These are phyloP conservation scores for Prunus dulcis DNA, from an alignment of 306 rosid genomes.

Conservation along the genomic window DNA sequence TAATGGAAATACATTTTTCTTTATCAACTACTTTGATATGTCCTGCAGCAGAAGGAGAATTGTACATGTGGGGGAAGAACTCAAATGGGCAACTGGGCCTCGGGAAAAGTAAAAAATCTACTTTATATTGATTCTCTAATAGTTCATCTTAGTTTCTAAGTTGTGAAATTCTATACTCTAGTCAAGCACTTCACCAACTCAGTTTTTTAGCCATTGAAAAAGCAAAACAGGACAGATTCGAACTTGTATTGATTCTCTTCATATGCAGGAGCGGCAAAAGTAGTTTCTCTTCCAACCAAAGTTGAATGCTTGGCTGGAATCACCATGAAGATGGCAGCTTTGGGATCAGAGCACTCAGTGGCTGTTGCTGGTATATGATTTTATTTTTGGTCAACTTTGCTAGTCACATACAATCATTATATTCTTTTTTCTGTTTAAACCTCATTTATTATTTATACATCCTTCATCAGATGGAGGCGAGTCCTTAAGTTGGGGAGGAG, in stretches of 20 bases:
- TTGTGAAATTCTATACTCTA: slow-evolving; percentile 6
- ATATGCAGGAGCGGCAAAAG: slow-evolving; percentile 57
- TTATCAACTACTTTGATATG: neutral
- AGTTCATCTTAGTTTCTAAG: neutral
- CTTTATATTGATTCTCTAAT: slow-evolving; percentile 11
- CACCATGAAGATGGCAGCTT: slow-evolving; percentile 64
- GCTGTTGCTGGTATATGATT: slow-evolving; percentile 69
- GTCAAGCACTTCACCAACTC: neutral
- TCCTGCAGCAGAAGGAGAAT: slow-evolving; percentile 74
- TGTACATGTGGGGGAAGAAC: slow-evolving; percentile 91
- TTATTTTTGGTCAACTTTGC: neutral
- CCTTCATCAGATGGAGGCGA: slow-evolving; percentile 70
- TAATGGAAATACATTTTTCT: neutral
- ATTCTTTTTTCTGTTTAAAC: slow-evolving; percentile 7
- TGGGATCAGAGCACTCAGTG: slow-evolving; percentile 86
- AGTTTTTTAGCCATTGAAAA: slow-evolving; percentile 12
- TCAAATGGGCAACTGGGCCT: slow-evolving; percentile 92
- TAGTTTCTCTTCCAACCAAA: slow-evolving; percentile 68
- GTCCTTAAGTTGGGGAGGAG: slow-evolving; percentile 95
- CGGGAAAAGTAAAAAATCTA: slow-evolving; percentile 68
- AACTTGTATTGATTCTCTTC: slow-evolving; percentile 22
- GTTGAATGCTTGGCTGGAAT: slow-evolving; percentile 82
- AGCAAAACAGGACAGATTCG: neutral
- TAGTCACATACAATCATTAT: neutral
- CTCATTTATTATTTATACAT: slow-evolving; percentile 7